Conservation (phyloP, 2,329 filamentous ascomycete species). For the Fusarium coicis region DNA sequence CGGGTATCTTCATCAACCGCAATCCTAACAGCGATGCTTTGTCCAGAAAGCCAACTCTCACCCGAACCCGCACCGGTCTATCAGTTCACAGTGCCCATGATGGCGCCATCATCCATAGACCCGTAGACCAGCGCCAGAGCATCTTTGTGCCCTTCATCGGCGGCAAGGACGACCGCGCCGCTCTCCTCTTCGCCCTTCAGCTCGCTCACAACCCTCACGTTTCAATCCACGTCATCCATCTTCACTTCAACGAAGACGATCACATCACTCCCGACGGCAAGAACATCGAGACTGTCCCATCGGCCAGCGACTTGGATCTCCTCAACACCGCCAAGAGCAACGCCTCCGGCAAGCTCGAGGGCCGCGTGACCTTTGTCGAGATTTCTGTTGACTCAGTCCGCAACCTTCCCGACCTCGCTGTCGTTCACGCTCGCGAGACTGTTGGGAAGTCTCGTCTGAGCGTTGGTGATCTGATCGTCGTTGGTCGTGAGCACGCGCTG, state of each 20-base stretch:
- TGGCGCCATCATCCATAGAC: slow-evolving; percentile 60
- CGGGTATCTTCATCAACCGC: slow-evolving; percentile 63
- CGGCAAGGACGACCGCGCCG: slow-evolving; percentile 81
- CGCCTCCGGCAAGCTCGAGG: slow-evolving; percentile 25
- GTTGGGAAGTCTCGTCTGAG: slow-evolving; percentile 41
- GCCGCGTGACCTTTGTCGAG: slow-evolving; percentile 36
- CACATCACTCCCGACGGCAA: slow-evolving; percentile 13
- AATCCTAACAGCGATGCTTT: slow-evolving; percentile 45
- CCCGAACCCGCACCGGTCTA: slow-evolving; percentile 40
- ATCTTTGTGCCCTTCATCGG: slow-evolving; percentile 91
- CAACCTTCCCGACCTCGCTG: slow-evolving; percentile 42
- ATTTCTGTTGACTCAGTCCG: slow-evolving; percentile 40
- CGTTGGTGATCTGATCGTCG: slow-evolving; percentile 43
- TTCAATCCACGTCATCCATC: slow-evolving; percentile 76
- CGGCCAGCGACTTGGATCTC: slow-evolving; percentile 45
- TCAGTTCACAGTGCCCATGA: slow-evolving; percentile 58
- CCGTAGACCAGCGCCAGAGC: slow-evolving; percentile 78
- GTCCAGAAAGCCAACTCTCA: slow-evolving; percentile 61
- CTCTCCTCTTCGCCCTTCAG: slow-evolving; percentile 84
- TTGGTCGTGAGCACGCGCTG: slow-evolving; percentile 37
- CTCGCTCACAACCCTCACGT: slow-evolving; percentile 82
- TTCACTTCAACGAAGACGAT: slow-evolving; percentile 41
- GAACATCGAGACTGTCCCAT: slow-evolving; percentile 9
- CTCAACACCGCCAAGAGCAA: slow-evolving; percentile 40
- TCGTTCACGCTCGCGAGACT: slow-evolving; percentile 27